Evolutionary conservation across 352 stramenopile genomes (phyloP).

Genomic region (Phytophthora cactorum): DNA sequence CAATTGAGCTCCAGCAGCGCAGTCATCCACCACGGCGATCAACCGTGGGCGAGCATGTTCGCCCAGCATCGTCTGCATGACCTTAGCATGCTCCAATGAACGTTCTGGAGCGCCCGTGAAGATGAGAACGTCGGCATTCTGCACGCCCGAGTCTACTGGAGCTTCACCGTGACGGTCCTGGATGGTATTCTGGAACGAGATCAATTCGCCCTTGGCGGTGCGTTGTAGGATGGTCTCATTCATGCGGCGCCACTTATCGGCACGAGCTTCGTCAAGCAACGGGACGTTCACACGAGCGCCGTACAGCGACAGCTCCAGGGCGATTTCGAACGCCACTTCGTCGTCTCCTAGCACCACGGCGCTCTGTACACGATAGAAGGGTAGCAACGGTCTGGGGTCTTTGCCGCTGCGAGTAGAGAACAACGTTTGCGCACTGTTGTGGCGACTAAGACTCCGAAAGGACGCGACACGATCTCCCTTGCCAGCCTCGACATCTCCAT

Average conservation of each 20-base stretch:
- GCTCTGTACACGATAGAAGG: slow-evolving; percentile 53
- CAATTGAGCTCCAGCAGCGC: slow-evolving; percentile 43
- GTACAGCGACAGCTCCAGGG: slow-evolving; percentile 65
- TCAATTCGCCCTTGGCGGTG: slow-evolving; percentile 63
- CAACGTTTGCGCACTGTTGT: slow-evolving; percentile 22
- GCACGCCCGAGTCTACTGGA: slow-evolving; percentile 34
- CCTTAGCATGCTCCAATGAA: slow-evolving; percentile 54
- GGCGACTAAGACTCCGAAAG: slow-evolving; percentile 18
- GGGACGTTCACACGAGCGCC: slow-evolving; percentile 64
- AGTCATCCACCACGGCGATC: slow-evolving; percentile 60
- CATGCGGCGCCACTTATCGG: slow-evolving; percentile 67
- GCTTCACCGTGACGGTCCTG: slow-evolving; percentile 36
- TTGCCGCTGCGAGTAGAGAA: slow-evolving; percentile 31
- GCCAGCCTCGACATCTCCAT: slow-evolving; percentile 18
- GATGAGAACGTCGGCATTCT: slow-evolving; percentile 57
- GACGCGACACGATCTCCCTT: slow-evolving; percentile 14
- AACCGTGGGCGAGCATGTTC: slow-evolving; percentile 48
- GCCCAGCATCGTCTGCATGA: slow-evolving; percentile 55
- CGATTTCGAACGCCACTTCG: slow-evolving; percentile 65
- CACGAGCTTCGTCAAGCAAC: slow-evolving; percentile 61
- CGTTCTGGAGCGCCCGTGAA: slow-evolving; percentile 61
- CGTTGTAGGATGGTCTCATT: slow-evolving; percentile 55
- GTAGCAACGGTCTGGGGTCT: slow-evolving; percentile 50
- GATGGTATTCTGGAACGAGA: slow-evolving; percentile 69
- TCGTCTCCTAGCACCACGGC: slow-evolving; percentile 68